A percentile compares a stretch with the other conserved stretches of the same genome.
These are phyloP conservation scores for Metschnikowia vanudenii DNA, from an alignment of 805 yeast species.

Conservation along the genomic window DNA sequence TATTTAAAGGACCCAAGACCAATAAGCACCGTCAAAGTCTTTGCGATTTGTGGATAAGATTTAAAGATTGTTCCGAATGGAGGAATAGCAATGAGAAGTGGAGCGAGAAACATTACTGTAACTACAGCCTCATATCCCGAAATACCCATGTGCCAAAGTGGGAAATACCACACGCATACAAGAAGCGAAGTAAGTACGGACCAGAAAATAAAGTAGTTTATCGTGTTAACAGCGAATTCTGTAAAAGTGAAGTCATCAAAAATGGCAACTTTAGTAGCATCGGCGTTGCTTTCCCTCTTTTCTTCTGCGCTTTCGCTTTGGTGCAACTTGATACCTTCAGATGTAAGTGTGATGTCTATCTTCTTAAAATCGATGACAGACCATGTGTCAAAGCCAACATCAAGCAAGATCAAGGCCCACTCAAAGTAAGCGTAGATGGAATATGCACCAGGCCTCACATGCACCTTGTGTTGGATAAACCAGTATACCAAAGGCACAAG, in stretches of 20 bases:
- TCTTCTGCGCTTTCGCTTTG: background rate
- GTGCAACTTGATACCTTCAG: constrained; percentile 7
- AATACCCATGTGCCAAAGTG: constrained; percentile 96
- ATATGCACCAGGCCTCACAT: constrained; percentile 87
- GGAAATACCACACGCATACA: constrained; percentile 93
- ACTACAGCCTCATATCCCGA: constrained; percentile 87
- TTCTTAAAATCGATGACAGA: constrained; percentile 66
- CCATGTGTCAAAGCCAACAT: constrained; percentile 82
- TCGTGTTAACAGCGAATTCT: constrained; percentile 43
- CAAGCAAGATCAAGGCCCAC: constrained; percentile 85
- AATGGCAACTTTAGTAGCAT: background rate
- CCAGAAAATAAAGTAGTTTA: constrained; percentile 83
- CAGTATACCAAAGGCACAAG: constrained; percentile 81
- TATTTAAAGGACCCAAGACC: constrained; percentile 78
- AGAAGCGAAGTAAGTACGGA: constrained; percentile 76
- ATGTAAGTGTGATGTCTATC: constrained; percentile 43
- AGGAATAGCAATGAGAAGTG: constrained; percentile 49
- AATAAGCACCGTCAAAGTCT: constrained; percentile 52
- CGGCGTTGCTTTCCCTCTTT: background rate
- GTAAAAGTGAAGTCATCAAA: constrained; percentile 32
- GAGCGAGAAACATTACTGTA: constrained; percentile 50
- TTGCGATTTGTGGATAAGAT: constrained; percentile 51
- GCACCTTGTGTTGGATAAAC: constrained; percentile 91
- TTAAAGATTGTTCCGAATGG: constrained; percentile 33
- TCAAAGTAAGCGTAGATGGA: constrained; percentile 92